phyloP scores from a whole-genome alignment of 2,329 filamentous ascomycete species.

The Onygenales sp. region DNA sequence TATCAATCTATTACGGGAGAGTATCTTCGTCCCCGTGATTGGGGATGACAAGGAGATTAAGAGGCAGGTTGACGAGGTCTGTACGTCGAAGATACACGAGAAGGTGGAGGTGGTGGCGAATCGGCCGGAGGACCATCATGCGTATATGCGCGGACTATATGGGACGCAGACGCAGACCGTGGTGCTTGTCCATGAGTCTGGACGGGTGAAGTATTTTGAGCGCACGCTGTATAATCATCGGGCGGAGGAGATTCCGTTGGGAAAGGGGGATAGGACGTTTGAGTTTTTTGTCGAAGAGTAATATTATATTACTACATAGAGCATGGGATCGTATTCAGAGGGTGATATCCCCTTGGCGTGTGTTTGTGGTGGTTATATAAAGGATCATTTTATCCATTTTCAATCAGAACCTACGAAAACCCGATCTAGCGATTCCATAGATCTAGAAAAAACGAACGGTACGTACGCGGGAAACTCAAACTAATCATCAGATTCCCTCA shows the following conservation, averaged over 20 bases:
- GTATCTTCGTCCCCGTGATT: constrained; percentile 51
- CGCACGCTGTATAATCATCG: constrained; percentile 49
- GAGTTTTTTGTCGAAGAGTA: constrained; percentile 23
- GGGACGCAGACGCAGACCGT: constrained; percentile 58
- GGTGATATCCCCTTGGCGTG: too few relatives aligned
- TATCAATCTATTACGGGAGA: constrained; percentile 46
- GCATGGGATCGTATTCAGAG: too few relatives aligned
- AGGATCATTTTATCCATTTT: too few relatives aligned
- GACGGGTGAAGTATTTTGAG: constrained; percentile 52
- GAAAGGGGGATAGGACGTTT: constrained; percentile 37
- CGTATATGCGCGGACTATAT: constrained; percentile 43
- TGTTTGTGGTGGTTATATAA: too few relatives aligned
- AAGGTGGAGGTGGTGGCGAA: constrained; percentile 14
- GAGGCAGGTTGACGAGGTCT: constrained; percentile 26
- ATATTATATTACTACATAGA: too few relatives aligned
- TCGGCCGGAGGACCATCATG: constrained; percentile 15
- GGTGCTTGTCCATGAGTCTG: constrained; percentile 46
- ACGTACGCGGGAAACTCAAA: too few relatives aligned
- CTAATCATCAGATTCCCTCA: too few relatives aligned
- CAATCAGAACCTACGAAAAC: too few relatives aligned
- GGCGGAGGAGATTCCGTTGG: constrained; percentile 37
- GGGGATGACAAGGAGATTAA: constrained; percentile 34
- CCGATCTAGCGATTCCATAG: too few relatives aligned
- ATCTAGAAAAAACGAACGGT: too few relatives aligned
- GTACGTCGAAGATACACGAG: constrained; percentile 21